Base-by-base conservation (phyloP, 176 grass and related monocot genomes). In the Oryza meridionalis region DNA sequence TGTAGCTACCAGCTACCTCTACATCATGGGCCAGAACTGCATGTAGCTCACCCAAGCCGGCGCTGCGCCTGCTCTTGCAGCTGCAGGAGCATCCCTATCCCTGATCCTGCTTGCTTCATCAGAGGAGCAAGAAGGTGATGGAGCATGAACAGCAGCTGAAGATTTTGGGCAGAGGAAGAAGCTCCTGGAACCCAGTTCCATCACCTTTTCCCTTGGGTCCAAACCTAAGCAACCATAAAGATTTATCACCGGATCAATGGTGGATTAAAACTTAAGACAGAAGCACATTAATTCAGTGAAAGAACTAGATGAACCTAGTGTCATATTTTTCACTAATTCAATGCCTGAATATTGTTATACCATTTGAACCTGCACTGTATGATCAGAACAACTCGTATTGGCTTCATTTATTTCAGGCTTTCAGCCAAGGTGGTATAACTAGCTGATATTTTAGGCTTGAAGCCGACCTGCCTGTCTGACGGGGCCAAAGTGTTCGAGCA, bases 121-220 rank as follows among this genome's bases (percentile, higher is more conserved):
- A 47, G 83, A 58, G 24, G 84, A 85, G 46, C 84, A 84, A 10
- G 88, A 85, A 4, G 86, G 73, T 11, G 92, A 51, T 22, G 71
- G 19, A 8, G 49, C 5, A 33, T 59, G 51, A 44, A 66, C 87
- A 11, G 62, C 66, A 22, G 76, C 83, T 55, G 77, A 69, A 47
- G 80, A 73, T 62, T 86, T 96, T 25, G 84, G 80, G 17, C 96
- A 99, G 40, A 99, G 91, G 86, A 99, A 99, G 89, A 99, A 99
- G 88, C 91, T 96, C 44, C 96, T 90, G 61, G 96, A 94, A 15
- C 93, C 96, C 81, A 92, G 85, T n/a, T 78, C 83, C 73, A 95
- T 83, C 24, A 96, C 72, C 44, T 90, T 92, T 81, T 96, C 93
- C 51, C 72, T 90, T 7, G 85, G 80, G 86, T 92, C 78, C 83